Conservation (phyloP, 1,284 basidiomycete genomes). For the Leccinum ponderosum region DNA sequence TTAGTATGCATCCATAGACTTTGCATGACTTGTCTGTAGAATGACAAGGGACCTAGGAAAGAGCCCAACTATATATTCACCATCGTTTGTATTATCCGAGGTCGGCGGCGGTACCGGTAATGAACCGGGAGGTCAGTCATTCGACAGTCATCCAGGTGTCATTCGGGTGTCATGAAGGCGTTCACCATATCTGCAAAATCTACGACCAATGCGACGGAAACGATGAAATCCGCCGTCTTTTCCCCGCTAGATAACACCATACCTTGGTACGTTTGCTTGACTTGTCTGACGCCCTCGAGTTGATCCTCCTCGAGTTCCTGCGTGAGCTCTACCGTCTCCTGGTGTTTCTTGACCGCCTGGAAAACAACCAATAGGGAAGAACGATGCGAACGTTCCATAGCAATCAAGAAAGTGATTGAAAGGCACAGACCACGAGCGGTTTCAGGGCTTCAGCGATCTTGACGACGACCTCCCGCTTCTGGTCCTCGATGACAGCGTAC, state of each 20-base stretch:
- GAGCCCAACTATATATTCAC: not conserved
- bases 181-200: constrained; percentile 21
- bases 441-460: constrained; percentile 29
- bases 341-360: constrained; percentile 30
- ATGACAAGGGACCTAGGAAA: not conserved
- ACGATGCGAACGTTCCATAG: too few relatives aligned
- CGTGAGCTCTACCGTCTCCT: constrained; percentile 20
- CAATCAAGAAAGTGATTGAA: not conserved
- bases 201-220: not conserved
- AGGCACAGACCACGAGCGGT: constrained; percentile 25
- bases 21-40: not conserved
- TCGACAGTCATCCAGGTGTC: not conserved
- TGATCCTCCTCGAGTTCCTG: constrained; percentile 30
- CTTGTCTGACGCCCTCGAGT: constrained; percentile 19
- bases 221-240: not conserved
- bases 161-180: constrained; percentile 21
- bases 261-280: constrained; percentile 28
- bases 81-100: not conserved
- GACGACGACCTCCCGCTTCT: constrained; percentile 28
- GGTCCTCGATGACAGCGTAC: constrained; percentile 28
- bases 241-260: not conserved
- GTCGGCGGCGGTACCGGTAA: not conserved
- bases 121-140: not conserved
- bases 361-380: not conserved
- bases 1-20: not conserved